phyloP scores from a whole-genome alignment of 2,329 filamentous ascomycete genomes.

The Onygenales sp. region DNA sequence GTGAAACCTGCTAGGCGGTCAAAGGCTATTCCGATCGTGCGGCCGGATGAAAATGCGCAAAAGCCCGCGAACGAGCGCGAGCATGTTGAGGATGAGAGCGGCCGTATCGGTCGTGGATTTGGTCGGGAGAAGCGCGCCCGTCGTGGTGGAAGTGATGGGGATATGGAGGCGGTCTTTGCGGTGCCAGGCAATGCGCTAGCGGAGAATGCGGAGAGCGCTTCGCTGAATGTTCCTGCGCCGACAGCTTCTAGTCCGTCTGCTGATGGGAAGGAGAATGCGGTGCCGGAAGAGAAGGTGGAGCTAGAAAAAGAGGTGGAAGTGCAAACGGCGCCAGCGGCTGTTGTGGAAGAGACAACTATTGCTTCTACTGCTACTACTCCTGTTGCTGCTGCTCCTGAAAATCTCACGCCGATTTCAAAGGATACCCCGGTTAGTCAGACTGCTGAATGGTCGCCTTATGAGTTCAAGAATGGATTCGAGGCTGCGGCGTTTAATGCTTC shows the following conservation, averaged over 20 bases:
- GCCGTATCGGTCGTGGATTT: conserved; percentile 51
- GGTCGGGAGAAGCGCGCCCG: conserved; percentile 68
- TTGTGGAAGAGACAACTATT: conserved; percentile 26
- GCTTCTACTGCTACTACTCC: conserved; percentile 16
- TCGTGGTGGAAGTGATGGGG: conserved; percentile 54
- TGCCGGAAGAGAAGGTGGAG: background rate
- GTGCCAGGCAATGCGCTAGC: conserved; percentile 30
- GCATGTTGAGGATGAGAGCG: conserved; percentile 41
- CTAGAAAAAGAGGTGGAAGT: background rate
- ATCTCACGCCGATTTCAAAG: background rate
- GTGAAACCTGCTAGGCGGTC: conserved; percentile 60
- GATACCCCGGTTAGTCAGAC: conserved; percentile 27
- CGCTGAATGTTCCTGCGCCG: background rate
- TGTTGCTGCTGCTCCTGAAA: background rate
- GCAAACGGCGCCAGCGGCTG: background rate
- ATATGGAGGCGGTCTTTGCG: conserved; percentile 69
- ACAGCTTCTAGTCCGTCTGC: background rate
- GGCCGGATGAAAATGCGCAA: conserved; percentile 44
- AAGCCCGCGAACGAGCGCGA: conserved; percentile 17
- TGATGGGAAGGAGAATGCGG: background rate
- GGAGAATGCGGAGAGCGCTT: conserved; percentile 13
- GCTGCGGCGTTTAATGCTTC: conserved; percentile 43
- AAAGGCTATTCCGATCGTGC: conserved; percentile 75
- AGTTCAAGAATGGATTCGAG: conserved; percentile 43
- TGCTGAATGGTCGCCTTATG: conserved; percentile 51